Evolutionary conservation across 176 grass and related monocot species (phyloP).

Genomic region (Hyparrhenia diplandra): DNA sequence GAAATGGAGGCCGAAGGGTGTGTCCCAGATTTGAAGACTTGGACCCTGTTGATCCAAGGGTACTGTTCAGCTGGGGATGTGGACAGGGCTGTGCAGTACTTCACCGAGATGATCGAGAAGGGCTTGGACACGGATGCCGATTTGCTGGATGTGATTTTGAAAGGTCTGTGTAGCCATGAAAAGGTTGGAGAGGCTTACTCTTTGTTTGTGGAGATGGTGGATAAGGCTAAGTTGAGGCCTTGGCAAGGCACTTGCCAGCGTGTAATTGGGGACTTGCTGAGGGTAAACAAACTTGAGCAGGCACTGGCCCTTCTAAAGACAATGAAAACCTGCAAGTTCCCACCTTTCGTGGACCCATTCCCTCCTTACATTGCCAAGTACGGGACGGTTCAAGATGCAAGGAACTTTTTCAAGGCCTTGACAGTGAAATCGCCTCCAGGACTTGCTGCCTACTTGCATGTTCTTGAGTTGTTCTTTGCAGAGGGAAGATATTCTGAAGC

Average conservation of each 20-base stretch:
- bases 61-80: conserved; percentile 55
- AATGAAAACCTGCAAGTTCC: conserved; percentile 67
- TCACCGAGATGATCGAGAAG: conserved; percentile 72
- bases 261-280: conserved; percentile 64
- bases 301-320: conserved; percentile 59
- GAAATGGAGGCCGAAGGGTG: conserved; percentile 58
- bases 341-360: conserved; percentile 72
- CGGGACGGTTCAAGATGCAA: conserved; percentile 74
- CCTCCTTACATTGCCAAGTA: conserved; percentile 61
- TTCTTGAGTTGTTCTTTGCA: conserved; percentile 70
- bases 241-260: conserved; percentile 66
- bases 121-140: conserved; percentile 50
- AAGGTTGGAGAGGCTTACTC: conserved; percentile 47
- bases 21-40: conserved; percentile 79
- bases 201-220: conserved; percentile 75
- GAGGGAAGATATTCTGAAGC: conserved; percentile 79
- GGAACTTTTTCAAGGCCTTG: conserved; percentile 66
- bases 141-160: conserved; percentile 70
- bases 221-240: conserved; percentile 48
- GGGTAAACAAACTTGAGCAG: conserved; percentile 58
- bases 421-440: conserved; percentile 35
- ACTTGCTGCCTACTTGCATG: conserved; percentile 34
- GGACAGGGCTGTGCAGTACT: conserved; percentile 52
- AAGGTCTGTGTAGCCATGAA: conserved; percentile 46
- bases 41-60: conserved; percentile 92